A percentile compares a stretch with the other conserved stretches of the same genome.
Conservation (phyloP, 352 stramenopile species). For the Thraustochytrium striatum region DNA sequence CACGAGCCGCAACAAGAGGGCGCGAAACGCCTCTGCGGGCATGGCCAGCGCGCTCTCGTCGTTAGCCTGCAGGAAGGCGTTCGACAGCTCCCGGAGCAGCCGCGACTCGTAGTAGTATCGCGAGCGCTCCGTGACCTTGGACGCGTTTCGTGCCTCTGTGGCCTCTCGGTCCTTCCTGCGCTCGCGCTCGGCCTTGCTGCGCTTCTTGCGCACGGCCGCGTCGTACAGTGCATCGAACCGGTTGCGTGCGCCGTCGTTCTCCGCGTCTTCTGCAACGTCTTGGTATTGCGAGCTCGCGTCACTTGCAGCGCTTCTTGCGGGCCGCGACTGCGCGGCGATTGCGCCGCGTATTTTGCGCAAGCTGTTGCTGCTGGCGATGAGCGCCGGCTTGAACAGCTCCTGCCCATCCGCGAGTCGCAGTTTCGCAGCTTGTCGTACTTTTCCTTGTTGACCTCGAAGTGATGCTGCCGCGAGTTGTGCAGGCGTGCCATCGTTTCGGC, state of each 20-base stretch:
- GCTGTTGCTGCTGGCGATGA: too few relatives aligned
- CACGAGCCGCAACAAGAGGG: too few relatives aligned
- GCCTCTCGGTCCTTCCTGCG: neutral
- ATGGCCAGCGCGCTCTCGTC: neutral
- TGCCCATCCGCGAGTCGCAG: neutral
- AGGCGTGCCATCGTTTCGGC: neutral
- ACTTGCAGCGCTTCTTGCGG: too few relatives aligned
- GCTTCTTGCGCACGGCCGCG: neutral
- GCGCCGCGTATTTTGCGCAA: too few relatives aligned
- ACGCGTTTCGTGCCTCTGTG: neutral
- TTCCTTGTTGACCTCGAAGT: conserved; percentile 8
- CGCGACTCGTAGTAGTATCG: neutral
- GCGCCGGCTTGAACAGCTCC: conserved; percentile 10
- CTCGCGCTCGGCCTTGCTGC: neutral
- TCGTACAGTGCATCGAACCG: neutral
- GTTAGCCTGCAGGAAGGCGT: neutral
- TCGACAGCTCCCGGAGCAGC: neutral
- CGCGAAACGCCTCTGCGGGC: too few relatives aligned
- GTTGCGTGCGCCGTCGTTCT: neutral
- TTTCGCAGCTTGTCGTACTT: neutral
- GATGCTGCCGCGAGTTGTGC: neutral
- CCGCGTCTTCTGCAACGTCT: too few relatives aligned
- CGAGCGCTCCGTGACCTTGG: neutral
- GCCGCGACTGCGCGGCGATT: too few relatives aligned
- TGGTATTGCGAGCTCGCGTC: too few relatives aligned